These are phyloP conservation scores for Exophiala bonariae DNA, from an alignment of 2,329 filamentous ascomycete species.

Conservation along the genomic window DNA sequence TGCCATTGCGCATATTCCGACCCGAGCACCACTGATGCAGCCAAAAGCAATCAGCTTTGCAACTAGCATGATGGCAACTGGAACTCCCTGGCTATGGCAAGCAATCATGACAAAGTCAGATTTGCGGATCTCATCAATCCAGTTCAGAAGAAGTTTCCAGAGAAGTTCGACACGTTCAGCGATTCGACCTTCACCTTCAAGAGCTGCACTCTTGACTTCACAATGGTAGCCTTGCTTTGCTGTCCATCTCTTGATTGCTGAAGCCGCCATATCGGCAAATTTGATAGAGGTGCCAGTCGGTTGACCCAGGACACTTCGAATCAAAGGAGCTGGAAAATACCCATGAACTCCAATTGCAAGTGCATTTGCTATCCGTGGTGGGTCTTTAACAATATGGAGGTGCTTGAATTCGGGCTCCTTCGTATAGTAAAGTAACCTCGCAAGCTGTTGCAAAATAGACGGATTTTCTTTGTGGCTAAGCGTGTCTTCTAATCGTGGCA, in stretches of 20 bases:
- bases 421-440: conserved; percentile 46
- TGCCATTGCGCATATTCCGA: conserved; percentile 86
- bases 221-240: conserved; percentile 70
- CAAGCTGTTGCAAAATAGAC: conserved; percentile 63
- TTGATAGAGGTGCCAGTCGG: conserved; percentile 93
- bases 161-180: conserved; percentile 84
- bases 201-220: conserved; percentile 88
- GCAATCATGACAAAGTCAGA: conserved; percentile 91
- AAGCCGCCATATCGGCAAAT: conserved; percentile 84
- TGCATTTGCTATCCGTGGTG: conserved; percentile 76
- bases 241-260: conserved; percentile 81
- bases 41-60: conserved; percentile 91
- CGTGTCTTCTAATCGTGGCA: conserved; percentile 49
- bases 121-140: conserved; percentile 83
- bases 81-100: conserved; percentile 93
- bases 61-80: conserved; percentile 87
- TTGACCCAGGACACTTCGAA: conserved; percentile 89
- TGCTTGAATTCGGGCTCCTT: conserved; percentile 66
- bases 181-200: conserved; percentile 94
- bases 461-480: conserved; percentile 50
- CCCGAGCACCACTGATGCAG: conserved; percentile 68
- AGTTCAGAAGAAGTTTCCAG: conserved; percentile 92
- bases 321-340: conserved; percentile 81
- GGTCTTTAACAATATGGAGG: conserved; percentile 68
- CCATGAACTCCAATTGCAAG: conserved; percentile 94